A percentile compares a stretch with the other conserved stretches of the same genome.
These are phyloP conservation scores for Diplodia corticola DNA, from an alignment of 2,329 filamentous ascomycete species.

Conservation along the genomic window DNA sequence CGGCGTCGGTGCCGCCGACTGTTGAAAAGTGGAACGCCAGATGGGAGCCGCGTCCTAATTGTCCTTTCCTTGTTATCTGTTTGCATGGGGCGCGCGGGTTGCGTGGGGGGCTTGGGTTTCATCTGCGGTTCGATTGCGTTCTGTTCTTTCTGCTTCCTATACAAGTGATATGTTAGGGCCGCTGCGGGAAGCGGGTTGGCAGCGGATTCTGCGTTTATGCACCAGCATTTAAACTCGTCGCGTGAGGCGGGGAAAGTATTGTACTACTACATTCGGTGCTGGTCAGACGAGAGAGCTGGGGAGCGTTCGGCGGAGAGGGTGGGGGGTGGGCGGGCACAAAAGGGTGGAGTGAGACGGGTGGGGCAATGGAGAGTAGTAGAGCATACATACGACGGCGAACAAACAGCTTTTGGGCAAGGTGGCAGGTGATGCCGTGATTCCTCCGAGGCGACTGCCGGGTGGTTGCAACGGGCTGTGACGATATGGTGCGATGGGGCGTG, in stretches of 20 bases:
- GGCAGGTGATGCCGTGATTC: constrained; percentile 12
- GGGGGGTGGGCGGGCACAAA: constrained; percentile 10
- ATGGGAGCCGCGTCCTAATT: constrained; percentile 3
- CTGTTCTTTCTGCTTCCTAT: constrained; percentile 35
- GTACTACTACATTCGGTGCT: constrained; percentile 24
- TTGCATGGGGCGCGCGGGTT: constrained; percentile 17
- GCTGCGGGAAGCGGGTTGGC: constrained; percentile 23
- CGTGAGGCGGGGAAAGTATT: constrained; percentile 27
- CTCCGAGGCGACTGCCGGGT: background rate
- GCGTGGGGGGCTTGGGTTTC: constrained; percentile 10
- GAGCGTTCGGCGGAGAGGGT: constrained; percentile 11
- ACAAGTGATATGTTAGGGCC: constrained; percentile 38
- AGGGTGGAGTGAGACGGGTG: constrained; percentile 23
- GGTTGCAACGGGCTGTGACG: background rate
- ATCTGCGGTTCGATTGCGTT: constrained; percentile 32
- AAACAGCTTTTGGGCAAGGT: background rate
- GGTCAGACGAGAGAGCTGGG: constrained; percentile 23
- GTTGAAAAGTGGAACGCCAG: constrained; percentile 13
- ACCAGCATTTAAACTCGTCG: constrained; percentile 31
- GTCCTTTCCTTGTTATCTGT: constrained; percentile 1
- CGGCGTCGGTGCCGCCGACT: constrained; percentile 10
- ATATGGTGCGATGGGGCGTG: constrained; percentile 4
- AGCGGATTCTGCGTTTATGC: constrained; percentile 33
- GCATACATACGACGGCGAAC: constrained; percentile 26
- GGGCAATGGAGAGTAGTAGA: constrained; percentile 29